Percentiles rank a stretch among this genome's conserved stretches.
These are phyloP conservation scores for Pterocarpus santalinus DNA, from an alignment of 306 rosid genomes.

Conservation along the genomic window DNA sequence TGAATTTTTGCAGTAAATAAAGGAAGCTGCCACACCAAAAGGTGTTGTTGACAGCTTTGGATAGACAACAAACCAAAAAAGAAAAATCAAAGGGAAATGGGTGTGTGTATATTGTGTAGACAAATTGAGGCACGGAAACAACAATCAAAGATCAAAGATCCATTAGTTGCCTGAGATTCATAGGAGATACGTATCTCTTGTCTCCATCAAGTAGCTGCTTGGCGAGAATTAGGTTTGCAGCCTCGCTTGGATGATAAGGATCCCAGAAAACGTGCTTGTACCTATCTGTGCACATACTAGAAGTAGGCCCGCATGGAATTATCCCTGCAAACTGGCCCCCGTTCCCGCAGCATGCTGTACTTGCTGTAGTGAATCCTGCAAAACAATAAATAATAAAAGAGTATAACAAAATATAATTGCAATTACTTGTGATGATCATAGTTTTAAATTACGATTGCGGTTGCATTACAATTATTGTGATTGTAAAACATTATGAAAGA, in stretches of 20 bases:
- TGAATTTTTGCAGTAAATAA: background rate
- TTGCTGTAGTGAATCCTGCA: slow-evolving; percentile 82
- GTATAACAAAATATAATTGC: too few relatives aligned
- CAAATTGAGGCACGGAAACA: slow-evolving; percentile 4
- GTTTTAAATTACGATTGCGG: too few relatives aligned
- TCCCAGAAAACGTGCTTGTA: slow-evolving; percentile 90
- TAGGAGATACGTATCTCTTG: slow-evolving; percentile 68
- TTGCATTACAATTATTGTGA: too few relatives aligned
- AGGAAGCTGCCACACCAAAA: slow-evolving; percentile 15
- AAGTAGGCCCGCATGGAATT: slow-evolving; percentile 91
- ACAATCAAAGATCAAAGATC: slow-evolving; percentile 56
- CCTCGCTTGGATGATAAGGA: slow-evolving; percentile 96
- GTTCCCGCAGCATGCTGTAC: slow-evolving; percentile 88
- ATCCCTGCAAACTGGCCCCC: slow-evolving; percentile 97
- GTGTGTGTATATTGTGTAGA: background rate
- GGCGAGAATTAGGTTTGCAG: slow-evolving; percentile 82
- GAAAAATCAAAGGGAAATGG: background rate
- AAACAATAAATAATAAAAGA: too few relatives aligned
- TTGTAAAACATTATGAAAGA: too few relatives aligned
- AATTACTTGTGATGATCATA: too few relatives aligned
- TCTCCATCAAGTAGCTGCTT: slow-evolving; percentile 86
- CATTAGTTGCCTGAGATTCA: slow-evolving; percentile 84
- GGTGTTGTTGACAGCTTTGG: background rate
- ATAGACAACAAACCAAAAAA: background rate
- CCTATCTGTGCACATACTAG: slow-evolving; percentile 78